phyloP scores from a whole-genome alignment of 768 basidiomycete species.

The Cantharellus cinnabarinus region DNA sequence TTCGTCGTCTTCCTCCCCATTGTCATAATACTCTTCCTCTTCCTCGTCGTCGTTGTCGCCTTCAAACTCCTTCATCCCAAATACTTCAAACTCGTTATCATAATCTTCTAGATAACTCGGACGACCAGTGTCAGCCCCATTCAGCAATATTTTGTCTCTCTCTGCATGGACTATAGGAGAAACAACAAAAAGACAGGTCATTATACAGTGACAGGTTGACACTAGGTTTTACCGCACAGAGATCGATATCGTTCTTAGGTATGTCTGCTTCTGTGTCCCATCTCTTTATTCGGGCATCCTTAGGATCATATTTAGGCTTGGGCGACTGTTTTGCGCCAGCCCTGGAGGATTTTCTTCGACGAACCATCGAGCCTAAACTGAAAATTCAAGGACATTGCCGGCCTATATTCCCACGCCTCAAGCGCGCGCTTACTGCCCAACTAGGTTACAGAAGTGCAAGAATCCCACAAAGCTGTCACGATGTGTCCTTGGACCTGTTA shows the following conservation, averaged over 20 bases:
- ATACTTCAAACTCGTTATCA: conserved; percentile 64
- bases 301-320: background rate
- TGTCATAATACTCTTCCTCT: conserved; percentile 13
- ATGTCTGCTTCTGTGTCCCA: conserved; percentile 53
- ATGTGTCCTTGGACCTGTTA: no score
- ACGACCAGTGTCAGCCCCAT: conserved; percentile 23
- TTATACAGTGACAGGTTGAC: conserved; percentile 2
- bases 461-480: no score
- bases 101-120: conserved; percentile 21
- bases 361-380: no score
- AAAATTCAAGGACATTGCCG: no score
- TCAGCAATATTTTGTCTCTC: conserved; percentile 58
- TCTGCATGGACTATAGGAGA: conserved; percentile 39
- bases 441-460: no score
- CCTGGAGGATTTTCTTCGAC: no score
- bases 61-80: conserved; percentile 39
- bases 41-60: conserved; percentile 16
- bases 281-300: conserved; percentile 23
- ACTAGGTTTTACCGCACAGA: conserved; percentile 30
- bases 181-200: conserved; percentile 1
- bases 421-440: no score
- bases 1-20: conserved; percentile 26
- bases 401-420: no score
- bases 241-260: conserved; percentile 58
- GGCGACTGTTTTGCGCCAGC: no score